These are phyloP conservation scores for Paragyromitra xinjiangensis DNA, from an alignment of 495 filamentous ascomycete species.

Conservation along the genomic window DNA sequence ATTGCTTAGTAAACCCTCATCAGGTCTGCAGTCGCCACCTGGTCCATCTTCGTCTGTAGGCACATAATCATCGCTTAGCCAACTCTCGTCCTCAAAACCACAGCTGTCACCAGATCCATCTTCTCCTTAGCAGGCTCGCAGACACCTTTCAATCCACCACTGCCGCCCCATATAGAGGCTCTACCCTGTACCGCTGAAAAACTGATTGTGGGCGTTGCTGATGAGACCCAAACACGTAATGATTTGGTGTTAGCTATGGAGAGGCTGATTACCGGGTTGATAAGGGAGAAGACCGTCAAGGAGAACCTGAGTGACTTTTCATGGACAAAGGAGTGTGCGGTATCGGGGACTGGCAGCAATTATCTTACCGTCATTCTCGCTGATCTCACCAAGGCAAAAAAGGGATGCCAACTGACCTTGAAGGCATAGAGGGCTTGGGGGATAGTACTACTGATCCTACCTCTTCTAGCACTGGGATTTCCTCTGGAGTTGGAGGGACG, in stretches of 20 bases:
- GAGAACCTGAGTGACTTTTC: not conserved
- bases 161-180: too few species aligned
- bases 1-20: not conserved
- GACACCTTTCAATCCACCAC: too few species aligned
- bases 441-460: not conserved
- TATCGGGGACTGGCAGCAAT: not conserved
- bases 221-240: not conserved
- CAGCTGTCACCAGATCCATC: too few species aligned
- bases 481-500: not conserved
- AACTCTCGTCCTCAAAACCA: too few species aligned
- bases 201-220: not conserved
- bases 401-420: not conserved
- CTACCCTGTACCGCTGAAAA: too few species aligned
- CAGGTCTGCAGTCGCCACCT: not conserved
- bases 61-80: too few species aligned
- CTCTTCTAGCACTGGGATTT: not conserved
- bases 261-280: not conserved
- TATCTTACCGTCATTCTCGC: not conserved
- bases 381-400: not conserved
- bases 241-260: not conserved
- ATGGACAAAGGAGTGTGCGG: not conserved
- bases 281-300: not conserved
- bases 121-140: too few species aligned
- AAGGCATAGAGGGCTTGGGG: not conserved
- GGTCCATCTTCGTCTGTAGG: not conserved